Conservation (phyloP, 768 basidiomycete genomes). For the Suillus lakei region DNA sequence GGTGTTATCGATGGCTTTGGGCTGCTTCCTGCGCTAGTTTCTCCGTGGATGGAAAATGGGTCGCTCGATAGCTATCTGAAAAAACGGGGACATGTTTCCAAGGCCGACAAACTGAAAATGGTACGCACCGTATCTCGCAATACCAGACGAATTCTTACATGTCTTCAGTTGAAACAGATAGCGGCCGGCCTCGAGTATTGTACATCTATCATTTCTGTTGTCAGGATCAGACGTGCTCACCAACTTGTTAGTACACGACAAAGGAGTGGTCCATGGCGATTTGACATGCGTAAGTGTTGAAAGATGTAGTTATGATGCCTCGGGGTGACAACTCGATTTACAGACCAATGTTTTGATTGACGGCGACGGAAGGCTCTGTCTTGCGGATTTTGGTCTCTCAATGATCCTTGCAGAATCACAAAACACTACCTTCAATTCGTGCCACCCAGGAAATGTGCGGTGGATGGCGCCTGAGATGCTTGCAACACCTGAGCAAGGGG, state of each 20-base stretch:
- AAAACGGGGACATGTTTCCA: neutral
- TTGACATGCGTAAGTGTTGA: conserved; percentile 15
- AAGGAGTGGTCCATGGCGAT: conserved; percentile 11
- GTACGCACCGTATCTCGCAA: conserved; percentile 12
- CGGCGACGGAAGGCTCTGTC: conserved; percentile 33
- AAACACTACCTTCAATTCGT: conserved; percentile 37
- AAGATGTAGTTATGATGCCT: neutral
- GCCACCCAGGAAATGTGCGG: conserved; percentile 36
- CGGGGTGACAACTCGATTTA: neutral
- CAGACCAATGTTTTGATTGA: conserved; percentile 45
- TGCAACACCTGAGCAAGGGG: conserved; percentile 17
- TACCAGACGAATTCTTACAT: neutral
- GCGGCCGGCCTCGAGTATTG: conserved; percentile 9
- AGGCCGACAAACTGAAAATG: conserved; percentile 16
- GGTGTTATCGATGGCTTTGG: conserved; percentile 26
- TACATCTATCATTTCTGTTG: neutral
- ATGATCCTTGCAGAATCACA: conserved; percentile 38
- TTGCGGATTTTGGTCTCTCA: conserved; percentile 47
- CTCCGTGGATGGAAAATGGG: conserved; percentile 35
- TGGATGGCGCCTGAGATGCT: conserved; percentile 47
- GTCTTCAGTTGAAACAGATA: conserved; percentile 6
- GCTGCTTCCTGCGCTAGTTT: conserved; percentile 23
- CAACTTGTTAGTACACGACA: conserved; percentile 9
- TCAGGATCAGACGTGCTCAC: neutral
- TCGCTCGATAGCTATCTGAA: conserved; percentile 37